These are phyloP conservation scores for Coemansia guatemalensis DNA, from an alignment of 192 early-diverging fungal species.

Conservation along the genomic window DNA sequence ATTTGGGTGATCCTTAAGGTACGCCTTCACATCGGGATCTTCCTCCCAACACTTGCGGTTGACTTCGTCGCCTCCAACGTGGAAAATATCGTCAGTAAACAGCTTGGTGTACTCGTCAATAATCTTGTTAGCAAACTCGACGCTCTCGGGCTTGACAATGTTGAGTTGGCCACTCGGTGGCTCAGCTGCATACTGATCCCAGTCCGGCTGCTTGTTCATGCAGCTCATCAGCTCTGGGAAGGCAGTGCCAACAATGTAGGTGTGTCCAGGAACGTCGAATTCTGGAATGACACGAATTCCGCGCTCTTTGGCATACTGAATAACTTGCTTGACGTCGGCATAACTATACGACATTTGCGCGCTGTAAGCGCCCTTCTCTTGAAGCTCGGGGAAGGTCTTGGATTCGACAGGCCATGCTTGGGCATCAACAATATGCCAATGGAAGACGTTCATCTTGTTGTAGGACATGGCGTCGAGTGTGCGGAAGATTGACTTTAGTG, in stretches of 20 bases:
- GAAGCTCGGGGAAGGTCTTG: slow-evolving; percentile 61
- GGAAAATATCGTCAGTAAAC: slow-evolving; percentile 72
- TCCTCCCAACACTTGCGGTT: slow-evolving; percentile 67
- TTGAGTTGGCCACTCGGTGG: slow-evolving; percentile 85
- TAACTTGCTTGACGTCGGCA: slow-evolving; percentile 64
- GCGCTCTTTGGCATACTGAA: slow-evolving; percentile 68
- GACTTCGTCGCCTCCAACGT: slow-evolving; percentile 78
- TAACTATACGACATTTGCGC: slow-evolving; percentile 64
- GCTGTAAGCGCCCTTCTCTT: slow-evolving; percentile 64
- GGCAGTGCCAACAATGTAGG: slow-evolving; percentile 54
- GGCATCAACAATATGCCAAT: slow-evolving; percentile 75
- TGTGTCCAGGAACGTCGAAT: slow-evolving; percentile 85
- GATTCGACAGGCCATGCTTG: slow-evolving; percentile 71
- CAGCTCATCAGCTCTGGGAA: slow-evolving; percentile 64
- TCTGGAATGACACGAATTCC: slow-evolving; percentile 91
- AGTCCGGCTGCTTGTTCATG: slow-evolving; percentile 58
- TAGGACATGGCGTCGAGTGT: slow-evolving; percentile 67
- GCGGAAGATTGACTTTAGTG: slow-evolving; percentile 56
- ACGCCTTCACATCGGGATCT: slow-evolving; percentile 42
- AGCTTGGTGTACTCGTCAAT: slow-evolving; percentile 64
- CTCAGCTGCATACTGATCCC: slow-evolving; percentile 63
- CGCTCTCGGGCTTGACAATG: slow-evolving; percentile 61
- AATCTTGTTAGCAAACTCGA: slow-evolving; percentile 63
- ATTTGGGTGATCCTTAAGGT: slow-evolving; percentile 26
- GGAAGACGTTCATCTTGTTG: slow-evolving; percentile 79